Base-by-base conservation (phyloP, 2,329 filamentous ascomycete genomes). In the Bipolaris oryzae region DNA sequence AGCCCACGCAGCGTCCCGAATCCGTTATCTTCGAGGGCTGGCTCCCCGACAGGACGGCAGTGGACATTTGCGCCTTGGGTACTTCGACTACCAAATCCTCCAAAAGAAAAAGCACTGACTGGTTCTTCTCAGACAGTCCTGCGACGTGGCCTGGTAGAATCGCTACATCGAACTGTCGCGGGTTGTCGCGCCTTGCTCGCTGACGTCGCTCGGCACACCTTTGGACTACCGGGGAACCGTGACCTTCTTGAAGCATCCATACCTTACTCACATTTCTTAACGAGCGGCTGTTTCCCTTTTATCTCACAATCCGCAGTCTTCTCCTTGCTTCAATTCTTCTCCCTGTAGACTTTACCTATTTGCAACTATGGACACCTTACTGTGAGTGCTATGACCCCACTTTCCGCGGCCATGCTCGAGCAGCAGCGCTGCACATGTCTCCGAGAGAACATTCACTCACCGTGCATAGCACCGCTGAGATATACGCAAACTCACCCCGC, bases 401-500 rank as follows among this genome's bases (percentile, higher is more conserved):
- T 57, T 58, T 57, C 57, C 51, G 58, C 55, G 42, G 35, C 47
- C 42, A 49, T 55, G 57, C 58, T 42, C 58, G 47, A 52, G 37
- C 43, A 28, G 31, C 57, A 51, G 37, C 49, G 34, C 39, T 50
- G 46, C 35, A 33, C 34, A 31, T 41, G 35, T 18, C 42, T 13
- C 35, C 18, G 11, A 28, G 15, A 47, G 31, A 43, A 18, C 45
- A 37, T 42, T 50, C 50, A 55, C 69, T 74, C 55, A 74, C 57
- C 7, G 48, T 43, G 37, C 23, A 46, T 69, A 95, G 91, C 59
- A 97, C 93, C 44, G 92, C 92, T 71, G 92, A 97, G 74, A 90
- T 96, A 68, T 92, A 93, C 76, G 92, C 90, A 64, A 96, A 91
- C 76, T 92, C 93, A 57, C 91, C 92, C 56, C 88, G 90, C 66